These are phyloP conservation scores for Mycena crocata DNA, from an alignment of 768 basidiomycete genomes.

Conservation along the genomic window DNA sequence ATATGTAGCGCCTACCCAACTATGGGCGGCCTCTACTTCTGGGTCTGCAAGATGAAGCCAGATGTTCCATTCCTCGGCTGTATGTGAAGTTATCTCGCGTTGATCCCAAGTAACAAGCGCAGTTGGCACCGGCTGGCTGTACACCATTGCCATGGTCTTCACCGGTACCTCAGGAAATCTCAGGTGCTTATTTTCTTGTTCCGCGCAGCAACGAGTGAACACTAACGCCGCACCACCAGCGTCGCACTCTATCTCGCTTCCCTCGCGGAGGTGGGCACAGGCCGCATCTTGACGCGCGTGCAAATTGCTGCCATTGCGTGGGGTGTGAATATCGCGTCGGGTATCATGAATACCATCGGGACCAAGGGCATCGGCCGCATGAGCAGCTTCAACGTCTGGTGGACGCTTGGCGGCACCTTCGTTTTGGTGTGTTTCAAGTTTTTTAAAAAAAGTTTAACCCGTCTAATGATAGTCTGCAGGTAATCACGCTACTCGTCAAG, in stretches of 20 bases:
- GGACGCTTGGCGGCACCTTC: conserved; percentile 69
- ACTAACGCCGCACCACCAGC: conserved; percentile 41
- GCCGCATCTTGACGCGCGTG: conserved; percentile 56
- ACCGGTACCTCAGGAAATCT: conserved; percentile 71
- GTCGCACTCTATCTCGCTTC: conserved; percentile 68
- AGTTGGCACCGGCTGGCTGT: conserved; percentile 67
- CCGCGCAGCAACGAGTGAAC: not conserved
- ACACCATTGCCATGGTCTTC: conserved; percentile 70
- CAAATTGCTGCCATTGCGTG: conserved; percentile 67
- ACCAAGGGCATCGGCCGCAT: conserved; percentile 67
- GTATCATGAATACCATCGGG: conserved; percentile 65
- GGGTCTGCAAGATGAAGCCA: conserved; percentile 73
- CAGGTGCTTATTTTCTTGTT: conserved; percentile 46
- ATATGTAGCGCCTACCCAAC: conserved; percentile 71
- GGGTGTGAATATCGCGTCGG: conserved; percentile 67
- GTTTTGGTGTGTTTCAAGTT: conserved; percentile 49
- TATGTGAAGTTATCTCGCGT: conserved; percentile 41
- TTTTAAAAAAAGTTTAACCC: too few species aligned
- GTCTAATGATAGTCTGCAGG: conserved; percentile 9
- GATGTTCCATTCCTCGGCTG: conserved; percentile 64
- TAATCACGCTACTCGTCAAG: conserved; percentile 66
- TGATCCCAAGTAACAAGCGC: not conserved
- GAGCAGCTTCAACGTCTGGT: conserved; percentile 69
- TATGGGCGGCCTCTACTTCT: conserved; percentile 71
- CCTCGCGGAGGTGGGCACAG: conserved; percentile 60